Conservation (phyloP, 192 early-diverging fungal species). For the Mortierella antarctica region DNA sequence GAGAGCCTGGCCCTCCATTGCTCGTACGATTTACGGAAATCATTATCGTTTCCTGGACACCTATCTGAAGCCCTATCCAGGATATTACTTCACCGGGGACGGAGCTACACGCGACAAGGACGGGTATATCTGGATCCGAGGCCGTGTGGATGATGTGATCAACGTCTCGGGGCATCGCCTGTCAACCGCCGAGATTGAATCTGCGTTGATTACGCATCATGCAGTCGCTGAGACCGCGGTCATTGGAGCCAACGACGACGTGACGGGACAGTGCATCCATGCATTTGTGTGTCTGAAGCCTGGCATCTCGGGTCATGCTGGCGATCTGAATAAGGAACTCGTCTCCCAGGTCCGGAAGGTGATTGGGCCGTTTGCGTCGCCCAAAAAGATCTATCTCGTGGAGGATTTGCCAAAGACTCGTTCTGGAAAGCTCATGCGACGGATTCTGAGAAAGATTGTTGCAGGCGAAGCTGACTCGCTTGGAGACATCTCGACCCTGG, state of each 20-base stretch:
- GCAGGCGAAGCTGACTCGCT: conserved; percentile 84
- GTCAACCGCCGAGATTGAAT: conserved; percentile 94
- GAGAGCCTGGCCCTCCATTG: conserved; percentile 91
- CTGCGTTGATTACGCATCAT: conserved; percentile 82
- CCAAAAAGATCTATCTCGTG: conserved; percentile 86
- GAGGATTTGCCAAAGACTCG: conserved; percentile 95
- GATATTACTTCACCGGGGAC: conserved; percentile 97
- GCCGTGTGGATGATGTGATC: conserved; percentile 90
- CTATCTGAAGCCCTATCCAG: conserved; percentile 89
- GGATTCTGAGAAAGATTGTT: conserved; percentile 94
- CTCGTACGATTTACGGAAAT: conserved; percentile 89
- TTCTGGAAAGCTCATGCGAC: conserved; percentile 96
- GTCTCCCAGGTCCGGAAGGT: conserved; percentile 81
- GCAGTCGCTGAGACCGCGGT: conserved; percentile 90
- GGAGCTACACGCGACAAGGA: conserved; percentile 91
- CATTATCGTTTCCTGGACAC: conserved; percentile 94
- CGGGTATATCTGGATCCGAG: conserved; percentile 96
- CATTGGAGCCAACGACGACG: conserved; percentile 86
- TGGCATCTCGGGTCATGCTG: conserved; percentile 6
- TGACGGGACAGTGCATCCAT: conserved; percentile 92
- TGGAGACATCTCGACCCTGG: conserved; percentile 89
- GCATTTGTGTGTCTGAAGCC: conserved; percentile 87
- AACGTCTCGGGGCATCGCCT: conserved; percentile 96
- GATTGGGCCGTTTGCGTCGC: conserved; percentile 95
- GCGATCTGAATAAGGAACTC: conserved; percentile 66